A percentile compares a stretch with the other conserved stretches of the same genome.
Conservation (phyloP, 176 grass and related monocot genomes). For the Lolium rigidum region DNA sequence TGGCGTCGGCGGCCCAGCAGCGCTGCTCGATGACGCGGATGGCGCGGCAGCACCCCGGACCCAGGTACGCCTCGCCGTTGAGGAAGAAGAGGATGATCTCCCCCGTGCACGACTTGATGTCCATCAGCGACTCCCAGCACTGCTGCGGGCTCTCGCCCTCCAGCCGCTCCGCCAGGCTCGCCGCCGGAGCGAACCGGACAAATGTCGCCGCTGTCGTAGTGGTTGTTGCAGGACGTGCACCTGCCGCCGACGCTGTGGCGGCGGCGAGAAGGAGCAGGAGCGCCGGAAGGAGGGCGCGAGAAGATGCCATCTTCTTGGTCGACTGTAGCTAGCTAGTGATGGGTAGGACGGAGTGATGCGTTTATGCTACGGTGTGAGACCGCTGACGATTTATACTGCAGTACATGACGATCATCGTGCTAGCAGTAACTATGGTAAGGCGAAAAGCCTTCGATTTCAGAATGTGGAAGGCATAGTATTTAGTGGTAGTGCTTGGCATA, state of each 20-base stretch:
- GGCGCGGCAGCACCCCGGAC: slow-evolving; percentile 62
- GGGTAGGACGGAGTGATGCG: background rate
- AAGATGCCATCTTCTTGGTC: slow-evolving; percentile 39
- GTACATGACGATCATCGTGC: too few species aligned
- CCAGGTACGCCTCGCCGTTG: slow-evolving; percentile 78
- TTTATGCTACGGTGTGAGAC: background rate
- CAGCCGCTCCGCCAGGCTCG: slow-evolving; percentile 37
- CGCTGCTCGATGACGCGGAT: slow-evolving; percentile 65
- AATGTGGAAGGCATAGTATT: background rate
- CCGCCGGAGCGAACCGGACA: background rate
- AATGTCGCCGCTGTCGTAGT: background rate
- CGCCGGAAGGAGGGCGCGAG: background rate
- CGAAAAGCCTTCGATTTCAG: slow-evolving; percentile 15
- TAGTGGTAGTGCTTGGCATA: background rate
- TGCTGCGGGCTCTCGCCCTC: slow-evolving; percentile 50
- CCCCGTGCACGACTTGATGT: slow-evolving; percentile 74
- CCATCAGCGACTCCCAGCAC: slow-evolving; percentile 70
- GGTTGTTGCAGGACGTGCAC: background rate
- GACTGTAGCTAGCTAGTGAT: background rate
- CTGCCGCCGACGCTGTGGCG: background rate
- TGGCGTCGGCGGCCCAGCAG: slow-evolving; percentile 81
- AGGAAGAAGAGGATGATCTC: slow-evolving; percentile 85
- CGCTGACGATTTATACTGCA: slow-evolving; percentile 41
- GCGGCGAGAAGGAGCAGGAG: slow-evolving; percentile 29
- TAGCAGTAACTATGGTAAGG: background rate